Conservation (phyloP, 352 stramenopile species). For the Paralagenidium karlingii region DNA sequence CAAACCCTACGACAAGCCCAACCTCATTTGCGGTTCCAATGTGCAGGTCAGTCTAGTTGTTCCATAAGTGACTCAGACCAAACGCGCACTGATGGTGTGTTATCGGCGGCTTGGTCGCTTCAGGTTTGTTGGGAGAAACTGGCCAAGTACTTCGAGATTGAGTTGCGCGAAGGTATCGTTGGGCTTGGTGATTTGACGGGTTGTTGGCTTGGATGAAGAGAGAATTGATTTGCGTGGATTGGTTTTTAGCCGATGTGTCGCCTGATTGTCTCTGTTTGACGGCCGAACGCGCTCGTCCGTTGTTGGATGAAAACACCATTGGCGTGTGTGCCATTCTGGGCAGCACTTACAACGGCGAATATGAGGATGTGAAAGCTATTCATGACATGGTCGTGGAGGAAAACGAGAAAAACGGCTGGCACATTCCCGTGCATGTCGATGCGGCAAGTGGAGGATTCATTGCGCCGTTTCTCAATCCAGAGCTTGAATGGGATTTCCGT, state of each 20-base stretch:
- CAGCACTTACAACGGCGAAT: slow-evolving; percentile 89
- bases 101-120: background rate
- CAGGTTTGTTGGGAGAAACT: slow-evolving; percentile 92
- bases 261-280: slow-evolving; percentile 78
- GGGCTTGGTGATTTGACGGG: too few species aligned
- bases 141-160: slow-evolving; percentile 92
- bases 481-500: slow-evolving; percentile 85
- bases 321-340: slow-evolving; percentile 85
- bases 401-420: slow-evolving; percentile 78
- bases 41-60: slow-evolving; percentile 20
- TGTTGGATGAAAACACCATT: slow-evolving; percentile 90
- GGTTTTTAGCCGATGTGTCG: slow-evolving; percentile 51
- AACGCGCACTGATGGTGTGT: background rate
- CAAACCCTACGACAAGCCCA: slow-evolving; percentile 76
- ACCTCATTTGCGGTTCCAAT: slow-evolving; percentile 89
- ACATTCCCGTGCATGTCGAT: slow-evolving; percentile 85
- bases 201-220: background rate
- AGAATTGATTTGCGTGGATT: background rate
- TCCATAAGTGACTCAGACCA: background rate
- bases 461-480: slow-evolving; percentile 81
- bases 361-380: slow-evolving; percentile 86
- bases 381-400: slow-evolving; percentile 76
- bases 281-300: slow-evolving; percentile 45
- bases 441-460: slow-evolving; percentile 87
- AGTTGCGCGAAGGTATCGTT: slow-evolving; percentile 48